Conservation (phyloP, 352 stramenopile species). For the Lagenidium giganteum region DNA sequence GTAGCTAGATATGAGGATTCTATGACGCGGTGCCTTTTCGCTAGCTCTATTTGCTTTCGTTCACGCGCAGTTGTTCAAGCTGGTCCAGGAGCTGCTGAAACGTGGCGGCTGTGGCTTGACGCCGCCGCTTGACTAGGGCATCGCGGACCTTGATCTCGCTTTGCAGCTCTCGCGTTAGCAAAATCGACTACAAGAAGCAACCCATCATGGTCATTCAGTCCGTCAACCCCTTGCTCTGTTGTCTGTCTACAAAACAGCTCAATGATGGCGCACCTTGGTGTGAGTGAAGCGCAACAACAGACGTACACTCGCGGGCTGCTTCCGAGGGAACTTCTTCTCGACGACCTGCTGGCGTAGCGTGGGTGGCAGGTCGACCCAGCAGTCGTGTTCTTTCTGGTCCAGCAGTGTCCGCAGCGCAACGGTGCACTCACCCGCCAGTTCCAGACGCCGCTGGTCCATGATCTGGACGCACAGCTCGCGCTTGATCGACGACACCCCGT, state of each 20-base stretch:
- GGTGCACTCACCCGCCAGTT: conserved; percentile 41
- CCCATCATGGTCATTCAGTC: background rate
- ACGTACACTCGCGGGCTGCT: conserved; percentile 30
- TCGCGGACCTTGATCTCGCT: conserved; percentile 28
- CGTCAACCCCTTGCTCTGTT: no score
- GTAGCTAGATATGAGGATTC: no score
- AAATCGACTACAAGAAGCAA: conserved; percentile 27
- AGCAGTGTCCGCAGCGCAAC: conserved; percentile 43
- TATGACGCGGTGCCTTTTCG: no score
- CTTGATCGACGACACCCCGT: conserved; percentile 29
- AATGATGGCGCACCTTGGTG: conserved; percentile 33
- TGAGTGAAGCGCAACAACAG: conserved; percentile 37
- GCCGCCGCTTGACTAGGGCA: conserved; percentile 23
- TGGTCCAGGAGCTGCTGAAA: no score
- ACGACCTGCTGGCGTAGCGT: conserved; percentile 59
- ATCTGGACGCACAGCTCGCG: conserved; percentile 44
- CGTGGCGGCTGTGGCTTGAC: no score
- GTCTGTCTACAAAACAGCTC: no score
- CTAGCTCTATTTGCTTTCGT: no score
- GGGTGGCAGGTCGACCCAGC: conserved; percentile 49
- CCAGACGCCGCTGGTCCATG: conserved; percentile 35
- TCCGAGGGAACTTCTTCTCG: conserved; percentile 28
- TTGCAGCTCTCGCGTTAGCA: conserved; percentile 51
- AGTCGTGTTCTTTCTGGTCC: conserved; percentile 53
- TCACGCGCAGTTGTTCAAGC: no score